Percentiles rank a stretch among this genome's conserved stretches.
These are phyloP conservation scores for Neohortaea acidophila DNA, from an alignment of 495 filamentous ascomycete genomes.

Conservation along the genomic window DNA sequence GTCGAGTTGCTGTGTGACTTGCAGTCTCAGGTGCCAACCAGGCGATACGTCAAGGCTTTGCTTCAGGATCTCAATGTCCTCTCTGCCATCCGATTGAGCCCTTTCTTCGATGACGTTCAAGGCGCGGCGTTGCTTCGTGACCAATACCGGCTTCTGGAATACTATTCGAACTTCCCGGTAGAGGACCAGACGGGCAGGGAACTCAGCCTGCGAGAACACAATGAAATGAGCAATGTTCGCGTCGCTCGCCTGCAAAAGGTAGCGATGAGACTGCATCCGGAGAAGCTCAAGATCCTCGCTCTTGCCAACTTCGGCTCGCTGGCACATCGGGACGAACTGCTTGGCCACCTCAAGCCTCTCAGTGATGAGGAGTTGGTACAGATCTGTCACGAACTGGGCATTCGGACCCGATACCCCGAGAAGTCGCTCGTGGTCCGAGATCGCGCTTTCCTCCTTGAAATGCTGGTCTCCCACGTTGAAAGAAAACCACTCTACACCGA, in stretches of 20 bases:
- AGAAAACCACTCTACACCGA: slow-evolving; percentile 75
- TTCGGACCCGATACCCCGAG: slow-evolving; percentile 67
- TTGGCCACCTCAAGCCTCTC: slow-evolving; percentile 57
- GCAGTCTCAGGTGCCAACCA: slow-evolving; percentile 82
- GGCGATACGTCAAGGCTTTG: slow-evolving; percentile 83
- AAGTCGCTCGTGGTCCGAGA: slow-evolving; percentile 44
- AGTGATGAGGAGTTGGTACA: slow-evolving; percentile 55
- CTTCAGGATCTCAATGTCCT: slow-evolving; percentile 84
- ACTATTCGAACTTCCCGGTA: slow-evolving; percentile 77
- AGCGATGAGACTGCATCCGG: slow-evolving; percentile 70
- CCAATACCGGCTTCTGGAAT: slow-evolving; percentile 57
- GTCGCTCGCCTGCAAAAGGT: slow-evolving; percentile 70
- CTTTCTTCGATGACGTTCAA: slow-evolving; percentile 54
- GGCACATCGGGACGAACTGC: slow-evolving; percentile 60
- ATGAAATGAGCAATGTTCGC: slow-evolving; percentile 59
- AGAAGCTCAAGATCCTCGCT: slow-evolving; percentile 78
- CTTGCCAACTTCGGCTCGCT: slow-evolving; percentile 86
- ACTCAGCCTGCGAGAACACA: slow-evolving; percentile 52
- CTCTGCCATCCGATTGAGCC: slow-evolving; percentile 64
- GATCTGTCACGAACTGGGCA: slow-evolving; percentile 54
- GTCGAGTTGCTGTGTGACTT: slow-evolving; percentile 82
- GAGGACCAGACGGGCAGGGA: slow-evolving; percentile 80
- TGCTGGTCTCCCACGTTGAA: slow-evolving; percentile 64
- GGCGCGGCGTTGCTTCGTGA: slow-evolving; percentile 66
- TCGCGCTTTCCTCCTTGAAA: slow-evolving; percentile 57